A percentile compares a stretch with the other conserved stretches of the same genome.
phyloP scores from a whole-genome alignment of 306 rosid genomes.

The Canavalia ensiformis region DNA sequence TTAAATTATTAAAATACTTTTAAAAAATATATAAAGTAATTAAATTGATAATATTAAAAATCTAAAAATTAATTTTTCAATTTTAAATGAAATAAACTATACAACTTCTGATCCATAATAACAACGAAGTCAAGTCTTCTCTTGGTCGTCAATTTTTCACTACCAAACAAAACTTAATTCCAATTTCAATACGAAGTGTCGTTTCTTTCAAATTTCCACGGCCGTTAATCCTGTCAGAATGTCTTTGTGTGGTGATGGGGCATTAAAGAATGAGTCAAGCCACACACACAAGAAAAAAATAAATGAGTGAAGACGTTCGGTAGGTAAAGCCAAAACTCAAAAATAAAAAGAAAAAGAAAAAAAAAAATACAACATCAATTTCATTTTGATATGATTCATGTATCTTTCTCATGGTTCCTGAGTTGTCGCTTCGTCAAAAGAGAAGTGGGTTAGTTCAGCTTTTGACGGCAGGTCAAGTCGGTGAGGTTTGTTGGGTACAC shows the following conservation, averaged over 20 bases:
- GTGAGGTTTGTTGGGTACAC: constrained; percentile 12
- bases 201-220: constrained; percentile 11
- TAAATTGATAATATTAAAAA: no score
- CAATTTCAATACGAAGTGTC: neutral
- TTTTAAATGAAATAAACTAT: neutral
- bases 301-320: neutral
- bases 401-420: neutral
- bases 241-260: constrained; percentile 4
- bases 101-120: constrained; percentile 5
- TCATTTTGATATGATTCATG: constrained; percentile 3
- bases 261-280: constrained; percentile 18
- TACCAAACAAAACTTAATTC: neutral
- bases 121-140: neutral
- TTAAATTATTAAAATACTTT: no score
- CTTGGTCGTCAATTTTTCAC: neutral
- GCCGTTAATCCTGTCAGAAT: neutral
- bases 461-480: constrained; percentile 43
- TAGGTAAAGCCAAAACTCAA: neutral
- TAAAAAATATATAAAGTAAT: no score
- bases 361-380: neutral
- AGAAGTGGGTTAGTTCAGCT: constrained; percentile 18
- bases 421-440: neutral
- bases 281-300: no score
- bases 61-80: no score
- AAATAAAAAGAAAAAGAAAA: neutral